Evolutionary conservation across 148 eudicot species (phyloP), one percentile per base, ranked within the genome.

Genomic region (Camellia lanceoleosa): DNA sequence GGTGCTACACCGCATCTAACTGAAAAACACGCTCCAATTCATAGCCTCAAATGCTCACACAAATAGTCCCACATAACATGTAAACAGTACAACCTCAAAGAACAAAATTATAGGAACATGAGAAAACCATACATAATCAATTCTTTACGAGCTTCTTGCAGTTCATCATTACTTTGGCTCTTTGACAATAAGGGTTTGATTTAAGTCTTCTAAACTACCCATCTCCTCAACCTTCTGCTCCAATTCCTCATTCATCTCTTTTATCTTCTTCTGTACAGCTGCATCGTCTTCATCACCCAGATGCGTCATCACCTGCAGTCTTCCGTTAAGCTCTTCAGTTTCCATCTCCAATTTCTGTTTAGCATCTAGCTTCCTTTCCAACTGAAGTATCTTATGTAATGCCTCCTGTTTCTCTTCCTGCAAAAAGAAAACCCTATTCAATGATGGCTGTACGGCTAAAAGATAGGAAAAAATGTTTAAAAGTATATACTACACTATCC

Each of bases 401-500:
- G 92, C 92, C 58, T 89, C 95, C 79, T 96, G 93, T 78, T 92
- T 96, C 86, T 96, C 97, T 75, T 91, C 92, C 99, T 96, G 92
- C 67, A 84, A 56, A 86, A 79, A 54, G 44, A n/a, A 82, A 68
- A 54, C 44, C 9, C 74, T 4, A 83, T 83, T 79, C 80, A 84
- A 52, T 18, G 19, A 19, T 68, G 58, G 5, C 73, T 51, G 46
- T 14, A 14, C 16, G 23, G 10, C 11, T 41, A 16, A 11, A 7
- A 3, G 66, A 14, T 5, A 41, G 20, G 49, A 60, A 18, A 41
- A 68, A 46, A 49, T 13, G 23, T 7, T 19, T 0, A 4, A 59
- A 46, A 58, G 4, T 13, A 69, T 2, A 23, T 65, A 76, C 46
- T 66, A n/a, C 15, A 10, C 7, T 1, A 44, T 23, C 5, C 38